These are phyloP conservation scores for Gymnopilus dilepis DNA, from an alignment of 768 basidiomycete species.

Conservation along the genomic window DNA sequence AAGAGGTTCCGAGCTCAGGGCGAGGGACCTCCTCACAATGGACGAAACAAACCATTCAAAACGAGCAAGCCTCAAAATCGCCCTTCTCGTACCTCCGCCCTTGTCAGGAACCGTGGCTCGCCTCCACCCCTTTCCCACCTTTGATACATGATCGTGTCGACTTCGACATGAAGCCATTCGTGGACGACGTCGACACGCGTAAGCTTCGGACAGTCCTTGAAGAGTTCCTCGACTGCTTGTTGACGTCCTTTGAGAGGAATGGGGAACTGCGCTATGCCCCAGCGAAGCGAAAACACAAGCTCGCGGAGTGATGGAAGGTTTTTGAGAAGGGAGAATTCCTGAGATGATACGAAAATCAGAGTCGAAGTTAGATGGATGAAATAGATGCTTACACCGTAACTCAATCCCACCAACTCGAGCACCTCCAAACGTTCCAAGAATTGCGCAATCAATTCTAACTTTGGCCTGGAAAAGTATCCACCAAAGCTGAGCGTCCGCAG, in stretches of 20 bases:
- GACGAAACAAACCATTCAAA: too few species aligned
- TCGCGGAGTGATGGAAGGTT: slow-evolving; percentile 10
- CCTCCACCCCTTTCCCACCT: slow-evolving; percentile 12
- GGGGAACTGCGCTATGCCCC: slow-evolving; percentile 13
- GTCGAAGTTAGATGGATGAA: not conserved
- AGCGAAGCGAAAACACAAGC: slow-evolving; percentile 20
- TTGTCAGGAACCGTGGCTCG: slow-evolving; percentile 1
- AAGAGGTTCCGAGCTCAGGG: too few species aligned
- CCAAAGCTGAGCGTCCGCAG: slow-evolving; percentile 20
- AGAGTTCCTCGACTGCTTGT: slow-evolving; percentile 14
- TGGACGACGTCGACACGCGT: slow-evolving; percentile 15
- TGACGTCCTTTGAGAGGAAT: slow-evolving; percentile 11
- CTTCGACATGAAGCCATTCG: slow-evolving; percentile 11
- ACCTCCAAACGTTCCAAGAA: slow-evolving; percentile 11
- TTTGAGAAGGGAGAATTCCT: slow-evolving; percentile 18
- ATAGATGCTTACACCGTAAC: slow-evolving; percentile 3
- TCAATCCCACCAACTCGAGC: slow-evolving; percentile 17
- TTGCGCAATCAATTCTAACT: slow-evolving; percentile 11
- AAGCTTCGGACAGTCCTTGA: slow-evolving; percentile 6
- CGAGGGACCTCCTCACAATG: too few species aligned
- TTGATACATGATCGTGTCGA: slow-evolving; percentile 19
- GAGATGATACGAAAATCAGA: not conserved
- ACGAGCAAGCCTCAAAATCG: not conserved
- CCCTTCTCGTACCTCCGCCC: not conserved
- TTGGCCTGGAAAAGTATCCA: slow-evolving; percentile 21